Evolutionary conservation across 1,139 yeast species (phyloP).

Genomic region (Saccharomyces hybrid): DNA sequence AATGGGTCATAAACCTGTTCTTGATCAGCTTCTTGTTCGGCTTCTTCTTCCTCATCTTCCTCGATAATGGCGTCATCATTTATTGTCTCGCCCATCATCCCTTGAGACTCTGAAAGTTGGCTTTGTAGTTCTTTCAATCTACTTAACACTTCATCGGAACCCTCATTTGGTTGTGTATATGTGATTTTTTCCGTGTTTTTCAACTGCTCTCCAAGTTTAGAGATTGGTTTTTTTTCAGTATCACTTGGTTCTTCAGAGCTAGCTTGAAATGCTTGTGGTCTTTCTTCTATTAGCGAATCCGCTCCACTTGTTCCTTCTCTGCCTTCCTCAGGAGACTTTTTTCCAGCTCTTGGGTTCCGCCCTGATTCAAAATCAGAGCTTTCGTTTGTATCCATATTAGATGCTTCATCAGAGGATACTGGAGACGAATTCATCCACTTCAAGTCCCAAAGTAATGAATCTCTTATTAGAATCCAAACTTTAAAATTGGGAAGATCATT

Average conservation of each 20-base stretch:
- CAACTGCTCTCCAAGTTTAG: slow-evolving; percentile 3
- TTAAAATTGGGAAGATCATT: slow-evolving; percentile 29
- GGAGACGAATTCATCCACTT: slow-evolving; percentile 11
- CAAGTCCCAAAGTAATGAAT: slow-evolving; percentile 30
- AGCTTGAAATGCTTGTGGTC: not conserved
- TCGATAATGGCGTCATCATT: slow-evolving; percentile 11
- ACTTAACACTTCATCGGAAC: not conserved
- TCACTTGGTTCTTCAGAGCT: not conserved
- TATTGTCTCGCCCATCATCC: not conserved
- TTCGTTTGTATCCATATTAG: slow-evolving; percentile 1
- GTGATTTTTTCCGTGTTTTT: not conserved
- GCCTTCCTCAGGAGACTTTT: not conserved
- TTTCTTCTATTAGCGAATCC: not conserved
- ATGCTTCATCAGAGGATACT: not conserved
- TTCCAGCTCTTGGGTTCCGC: not conserved
- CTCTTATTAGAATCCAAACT: slow-evolving; percentile 29
- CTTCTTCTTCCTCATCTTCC: slow-evolving; percentile 7
- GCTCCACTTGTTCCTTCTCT: not conserved
- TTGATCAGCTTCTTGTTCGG: slow-evolving; percentile 9
- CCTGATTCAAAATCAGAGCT: not conserved
- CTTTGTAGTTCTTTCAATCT: not conserved
- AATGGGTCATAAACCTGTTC: not conserved
- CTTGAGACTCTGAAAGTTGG: not conserved
- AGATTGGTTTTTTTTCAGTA: slow-evolving; percentile 1
- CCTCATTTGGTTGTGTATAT: not conserved